Conservation (phyloP, 2,329 filamentous ascomycete species). For the Colletotrichum eremochloae region DNA sequence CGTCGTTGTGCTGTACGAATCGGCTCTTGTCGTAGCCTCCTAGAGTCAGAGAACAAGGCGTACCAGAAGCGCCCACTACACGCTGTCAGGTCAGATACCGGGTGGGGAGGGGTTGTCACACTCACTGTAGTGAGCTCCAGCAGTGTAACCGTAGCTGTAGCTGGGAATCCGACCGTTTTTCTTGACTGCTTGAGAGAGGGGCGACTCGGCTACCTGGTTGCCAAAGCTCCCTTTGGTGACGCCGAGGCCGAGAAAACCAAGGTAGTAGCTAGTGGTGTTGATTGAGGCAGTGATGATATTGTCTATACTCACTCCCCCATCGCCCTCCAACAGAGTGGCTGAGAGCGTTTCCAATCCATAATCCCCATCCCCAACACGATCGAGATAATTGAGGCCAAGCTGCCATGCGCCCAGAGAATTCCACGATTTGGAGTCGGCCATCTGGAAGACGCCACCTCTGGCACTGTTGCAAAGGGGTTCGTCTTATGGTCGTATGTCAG, state of each 20-base stretch:
- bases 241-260: conserved; percentile 69
- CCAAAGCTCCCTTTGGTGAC: conserved; percentile 67
- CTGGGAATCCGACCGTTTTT: conserved; percentile 74
- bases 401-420: conserved; percentile 69
- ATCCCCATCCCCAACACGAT: conserved; percentile 70
- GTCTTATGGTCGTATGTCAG: conserved; percentile 49
- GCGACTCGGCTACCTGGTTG: conserved; percentile 61
- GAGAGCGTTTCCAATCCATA: conserved; percentile 70
- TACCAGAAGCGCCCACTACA: conserved; percentile 55
- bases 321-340: conserved; percentile 54
- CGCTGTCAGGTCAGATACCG: conserved; percentile 46
- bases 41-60: conserved; percentile 72
- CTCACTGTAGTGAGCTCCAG: conserved; percentile 79
- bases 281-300: conserved; percentile 64
- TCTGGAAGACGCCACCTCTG: conserved; percentile 72
- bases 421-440: conserved; percentile 69
- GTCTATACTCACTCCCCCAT: conserved; percentile 58
- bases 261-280: conserved; percentile 68
- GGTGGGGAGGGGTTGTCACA: conserved; percentile 42
- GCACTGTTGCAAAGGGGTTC: conserved; percentile 66
- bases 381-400: conserved; percentile 71
- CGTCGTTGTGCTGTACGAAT: conserved; percentile 70
- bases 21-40: conserved; percentile 78
- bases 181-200: conserved; percentile 70
- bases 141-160: conserved; percentile 81